Evolutionary conservation across 352 stramenopile species (phyloP).

Genomic region (Pilasporangium apinafurcum): DNA sequence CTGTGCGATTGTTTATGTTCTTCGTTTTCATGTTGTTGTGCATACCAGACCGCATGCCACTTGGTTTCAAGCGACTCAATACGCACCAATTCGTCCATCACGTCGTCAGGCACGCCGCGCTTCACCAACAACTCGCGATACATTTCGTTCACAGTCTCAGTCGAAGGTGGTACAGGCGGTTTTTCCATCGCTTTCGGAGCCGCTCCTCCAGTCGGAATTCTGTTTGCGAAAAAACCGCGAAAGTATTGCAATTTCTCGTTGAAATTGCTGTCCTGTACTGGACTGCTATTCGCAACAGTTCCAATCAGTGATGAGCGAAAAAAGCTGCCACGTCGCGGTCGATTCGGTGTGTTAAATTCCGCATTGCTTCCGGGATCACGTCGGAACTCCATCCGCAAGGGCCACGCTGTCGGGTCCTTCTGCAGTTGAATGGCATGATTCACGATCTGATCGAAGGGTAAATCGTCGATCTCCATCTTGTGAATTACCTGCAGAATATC

Average conservation of each 20-base stretch:
- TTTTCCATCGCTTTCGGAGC: slow-evolving; percentile 69
- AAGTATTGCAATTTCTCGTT: slow-evolving; percentile 87
- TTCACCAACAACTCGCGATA: slow-evolving; percentile 76
- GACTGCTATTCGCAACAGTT: no score
- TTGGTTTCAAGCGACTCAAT: slow-evolving; percentile 84
- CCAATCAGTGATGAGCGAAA: slow-evolving; percentile 65
- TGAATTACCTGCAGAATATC: slow-evolving; percentile 81
- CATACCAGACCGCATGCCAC: slow-evolving; percentile 82
- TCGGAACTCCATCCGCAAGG: slow-evolving; percentile 71
- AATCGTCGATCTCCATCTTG: slow-evolving; percentile 68
- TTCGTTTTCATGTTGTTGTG: slow-evolving; percentile 75
- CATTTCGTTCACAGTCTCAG: slow-evolving; percentile 82
- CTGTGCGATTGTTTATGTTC: slow-evolving; percentile 51
- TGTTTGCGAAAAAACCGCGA: slow-evolving; percentile 76
- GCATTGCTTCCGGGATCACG: slow-evolving; percentile 24
- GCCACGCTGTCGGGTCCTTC: slow-evolving; percentile 58
- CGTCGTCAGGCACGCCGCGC: slow-evolving; percentile 73
- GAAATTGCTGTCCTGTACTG: slow-evolving; percentile 68
- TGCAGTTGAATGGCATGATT: slow-evolving; percentile 71
- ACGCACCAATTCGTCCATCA: slow-evolving; percentile 79
- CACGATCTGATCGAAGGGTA: slow-evolving; percentile 83
- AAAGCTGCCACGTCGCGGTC: slow-evolving; percentile 62
- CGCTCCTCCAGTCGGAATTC: slow-evolving; percentile 64
- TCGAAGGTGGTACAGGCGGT: slow-evolving; percentile 39
- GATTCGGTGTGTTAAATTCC: slow-evolving; percentile 14